A percentile compares a stretch with the other conserved stretches of the same genome.
Evolutionary conservation across 495 filamentous ascomycete species (phyloP).

Genomic region (Neurospora cerealis): DNA sequence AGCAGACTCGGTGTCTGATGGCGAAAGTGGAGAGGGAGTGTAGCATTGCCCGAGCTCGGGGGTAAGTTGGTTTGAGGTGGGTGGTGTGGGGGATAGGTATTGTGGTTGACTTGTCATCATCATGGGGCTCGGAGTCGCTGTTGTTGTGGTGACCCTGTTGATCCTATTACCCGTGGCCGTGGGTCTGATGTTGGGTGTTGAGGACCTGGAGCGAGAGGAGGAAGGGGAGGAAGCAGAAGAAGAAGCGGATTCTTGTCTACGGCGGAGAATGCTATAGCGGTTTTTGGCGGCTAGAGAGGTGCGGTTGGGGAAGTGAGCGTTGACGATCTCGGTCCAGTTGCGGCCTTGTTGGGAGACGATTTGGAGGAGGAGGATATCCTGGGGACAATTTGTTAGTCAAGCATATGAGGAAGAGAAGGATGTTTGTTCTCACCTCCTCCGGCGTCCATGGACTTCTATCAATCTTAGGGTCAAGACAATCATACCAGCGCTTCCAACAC

Average conservation of each 20-base stretch:
- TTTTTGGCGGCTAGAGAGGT: slow-evolving; percentile 29
- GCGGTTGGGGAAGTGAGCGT: slow-evolving; percentile 22
- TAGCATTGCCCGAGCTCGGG: background rate
- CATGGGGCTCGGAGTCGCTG: background rate
- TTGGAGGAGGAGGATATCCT: slow-evolving; percentile 22
- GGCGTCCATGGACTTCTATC: slow-evolving; percentile 25
- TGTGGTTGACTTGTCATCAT: background rate
- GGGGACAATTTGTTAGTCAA: background rate
- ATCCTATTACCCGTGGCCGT: background rate
- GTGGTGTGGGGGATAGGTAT: background rate
- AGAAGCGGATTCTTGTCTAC: slow-evolving; percentile 6
- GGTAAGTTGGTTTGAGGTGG: background rate
- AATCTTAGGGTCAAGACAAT: slow-evolving; percentile 21
- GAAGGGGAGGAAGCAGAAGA: background rate
- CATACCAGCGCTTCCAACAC: slow-evolving; percentile 27
- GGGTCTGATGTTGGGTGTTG: background rate
- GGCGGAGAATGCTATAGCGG: slow-evolving; percentile 22
- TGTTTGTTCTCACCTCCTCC: slow-evolving; percentile 15
- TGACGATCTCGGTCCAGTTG: slow-evolving; percentile 29
- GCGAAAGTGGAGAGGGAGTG: background rate
- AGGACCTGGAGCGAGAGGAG: background rate
- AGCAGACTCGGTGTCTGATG: background rate
- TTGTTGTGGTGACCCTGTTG: background rate
- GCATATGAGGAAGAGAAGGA: background rate
- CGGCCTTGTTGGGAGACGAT: slow-evolving; percentile 19